Base-by-base conservation (phyloP, 2,329 filamentous ascomycete species). In the Epichloe brachyelytri region DNA sequence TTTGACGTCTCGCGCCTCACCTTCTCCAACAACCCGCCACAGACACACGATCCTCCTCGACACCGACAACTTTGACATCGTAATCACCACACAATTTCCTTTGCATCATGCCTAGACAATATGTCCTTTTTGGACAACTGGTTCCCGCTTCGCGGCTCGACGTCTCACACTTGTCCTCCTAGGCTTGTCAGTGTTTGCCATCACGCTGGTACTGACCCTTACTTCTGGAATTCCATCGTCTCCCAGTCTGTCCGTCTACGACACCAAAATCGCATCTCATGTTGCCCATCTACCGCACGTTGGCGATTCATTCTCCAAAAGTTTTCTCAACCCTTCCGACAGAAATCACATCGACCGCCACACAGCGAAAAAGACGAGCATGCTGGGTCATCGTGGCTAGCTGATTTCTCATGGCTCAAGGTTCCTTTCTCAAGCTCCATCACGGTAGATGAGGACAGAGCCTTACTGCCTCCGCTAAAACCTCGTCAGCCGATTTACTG, bases 401-500 rank as follows among this genome's bases (percentile, higher is more conserved):
- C 80, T 56, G 83, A 95, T 65, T 94, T 85, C 82, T 88, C 85
- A 64, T 97, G 90, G 89, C 76, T 87, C 59, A 86, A 86, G 54
- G 70, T 70, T 49, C 88, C 90, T 3, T 97, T 96, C 66, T 95
- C 89, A 17, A 89, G 83, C 43, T 79, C 81, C 15, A 75, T 93
- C 52, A 83, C 79, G 0, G 75, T 93, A 51, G 90, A 95, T 62
- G 86, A 95, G 65, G 85, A 86, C 61, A 78, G 88, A 50, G 83
- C 86, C 7, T 78, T 97, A 50, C 80, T 97, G 3, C 93, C 93
- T 45, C 86, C 87, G 3, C 71, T 95, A 30, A 69, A 66, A 45
- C 71, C 78, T 34, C 79, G 91, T 20, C 82, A 85, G 22, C 76
- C 82, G 1, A 82, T 97, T 50, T 97, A 95, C 68, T 95, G 89